Evolutionary conservation across 768 basidiomycete species (phyloP).

Genomic region (Leccinum fibrillosum): DNA sequence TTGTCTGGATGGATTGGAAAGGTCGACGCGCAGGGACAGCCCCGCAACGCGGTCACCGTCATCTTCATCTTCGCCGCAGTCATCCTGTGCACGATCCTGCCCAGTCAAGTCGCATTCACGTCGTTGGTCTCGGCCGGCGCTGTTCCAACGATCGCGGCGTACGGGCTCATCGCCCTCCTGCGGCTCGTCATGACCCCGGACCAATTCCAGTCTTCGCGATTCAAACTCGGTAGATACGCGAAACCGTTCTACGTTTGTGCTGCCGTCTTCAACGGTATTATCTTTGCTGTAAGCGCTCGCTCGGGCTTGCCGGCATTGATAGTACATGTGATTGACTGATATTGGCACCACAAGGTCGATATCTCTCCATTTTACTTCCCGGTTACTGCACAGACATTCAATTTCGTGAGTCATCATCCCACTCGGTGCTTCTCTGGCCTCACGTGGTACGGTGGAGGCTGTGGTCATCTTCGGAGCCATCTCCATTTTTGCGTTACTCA

Average conservation of each 20-base stretch:
- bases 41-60: conserved; percentile 81
- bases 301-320: not conserved
- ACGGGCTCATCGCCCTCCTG: conserved; percentile 76
- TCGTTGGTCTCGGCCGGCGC: conserved; percentile 85
- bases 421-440: not conserved
- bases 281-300: conserved; percentile 61
- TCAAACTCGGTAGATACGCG: conserved; percentile 63
- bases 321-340: conserved; percentile 1
- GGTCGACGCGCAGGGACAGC: conserved; percentile 70
- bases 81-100: conserved; percentile 84
- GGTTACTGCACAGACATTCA: conserved; percentile 71
- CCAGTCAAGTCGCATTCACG: conserved; percentile 89
- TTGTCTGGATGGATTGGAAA: conserved; percentile 78
- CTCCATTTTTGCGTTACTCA: conserved; percentile 71
- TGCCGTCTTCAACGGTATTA: conserved; percentile 65
- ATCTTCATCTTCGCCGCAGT: conserved; percentile 75
- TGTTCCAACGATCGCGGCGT: conserved; percentile 85
- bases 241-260: conserved; percentile 69
- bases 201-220: conserved; percentile 69
- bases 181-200: conserved; percentile 76
- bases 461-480: conserved; percentile 76
- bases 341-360: conserved; percentile 50
- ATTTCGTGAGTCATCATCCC: conserved; percentile 59
- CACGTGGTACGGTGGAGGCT: conserved; percentile 44
- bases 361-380: conserved; percentile 89